Evolutionary conservation across 2,329 filamentous ascomycete species (phyloP), one percentile per base, ranked within the genome.

Genomic region (Chaetothyriales sp.): DNA sequence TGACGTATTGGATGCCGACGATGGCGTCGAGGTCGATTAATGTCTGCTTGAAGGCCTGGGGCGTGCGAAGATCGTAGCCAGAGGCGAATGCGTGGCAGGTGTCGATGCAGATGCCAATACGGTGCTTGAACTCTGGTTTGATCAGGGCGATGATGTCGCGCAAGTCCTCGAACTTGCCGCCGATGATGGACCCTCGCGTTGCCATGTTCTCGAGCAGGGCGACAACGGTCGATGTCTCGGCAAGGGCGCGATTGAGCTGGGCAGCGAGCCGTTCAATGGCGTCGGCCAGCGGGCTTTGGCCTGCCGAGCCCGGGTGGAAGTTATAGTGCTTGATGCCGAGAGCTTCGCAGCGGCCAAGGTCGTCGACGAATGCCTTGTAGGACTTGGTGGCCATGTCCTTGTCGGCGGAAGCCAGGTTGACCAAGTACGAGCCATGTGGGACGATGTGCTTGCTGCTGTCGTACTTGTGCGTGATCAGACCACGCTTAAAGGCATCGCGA

Each of bases 141-240:
- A 97, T 79, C 7, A 81, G 74, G 13, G 77, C 77, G 60, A 98
- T 94, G 57, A 95, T 86, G 62, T 89, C 85, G 10, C 83, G 77
- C 46, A 98, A 76, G 62, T 98, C 90, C 65, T 89, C 82, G 65
- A 95, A 94, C 1, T 77, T 82, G 15, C 81, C 83, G 28, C 92
- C 92, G 49, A 98, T 81, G 4, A 94, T 83, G 62, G 92, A 95
- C 49, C 89, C 89, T 51, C 80, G 78, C 2, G 88, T 87, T 1
- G 90, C 92, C 89, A 97, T 97, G 55, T 94, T 97, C 69, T 98
- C 92, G 2, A 98, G 73, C 0, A 97, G 77, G 0, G 89, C 92
- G 37, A 90, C 75, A 1, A 95, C 90, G 1, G 74, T 76, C 43
- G 74, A 77, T 0, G 86, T 94, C 52, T 83, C 86, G 51, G 76